Evolutionary conservation across 768 basidiomycete species (phyloP), one percentile per base, ranked within the genome.

Genomic region (Serpula lacrymans): DNA sequence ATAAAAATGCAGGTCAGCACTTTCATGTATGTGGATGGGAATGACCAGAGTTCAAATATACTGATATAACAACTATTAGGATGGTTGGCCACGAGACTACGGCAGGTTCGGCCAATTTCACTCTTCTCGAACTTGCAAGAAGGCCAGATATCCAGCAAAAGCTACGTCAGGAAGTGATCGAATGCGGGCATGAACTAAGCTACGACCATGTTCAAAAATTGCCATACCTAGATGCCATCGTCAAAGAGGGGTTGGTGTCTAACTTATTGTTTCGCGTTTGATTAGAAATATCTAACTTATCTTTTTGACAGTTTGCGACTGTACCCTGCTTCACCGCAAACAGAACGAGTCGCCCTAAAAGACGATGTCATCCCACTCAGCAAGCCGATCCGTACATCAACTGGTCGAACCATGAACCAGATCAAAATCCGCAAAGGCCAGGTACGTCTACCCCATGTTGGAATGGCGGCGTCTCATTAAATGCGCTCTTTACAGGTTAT

Each of bases 291-390:
- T 14, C 22, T 46, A 26, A 43, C 34, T 27, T 9, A 16, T 28
- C 33, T 11, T 5, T 12, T 13, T 35, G 24, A 30, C 42, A 70
- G 67, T 25, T 55, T 74, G 9, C 64, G 72, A 20, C 42, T 72
- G 18, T 61, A 70, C 51, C 67, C 72, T 21, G 57, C 66, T 2
- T 58, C 65, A 0, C 59, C 65, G 8, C 65, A 66, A 32, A 68
- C 62, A 28, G 65, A 71, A 52, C 67, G 70, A 26, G 52, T 69
- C 14, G 64, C 64, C 6, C 42, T 60, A 21, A 46, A 57, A 28
- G 69, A 72, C 51, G 70, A 73, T 48, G 54, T 71, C 17, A 53
- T 73, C 39, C 70, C 71, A 6, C 66, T 72, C 22, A 52, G 54
- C 31, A 50, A 47, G 29, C 64, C 71, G 3, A 49, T 71, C 35